Base-by-base conservation (phyloP, 176 grass and related monocot genomes). In the Metroxylon sagu region DNA sequence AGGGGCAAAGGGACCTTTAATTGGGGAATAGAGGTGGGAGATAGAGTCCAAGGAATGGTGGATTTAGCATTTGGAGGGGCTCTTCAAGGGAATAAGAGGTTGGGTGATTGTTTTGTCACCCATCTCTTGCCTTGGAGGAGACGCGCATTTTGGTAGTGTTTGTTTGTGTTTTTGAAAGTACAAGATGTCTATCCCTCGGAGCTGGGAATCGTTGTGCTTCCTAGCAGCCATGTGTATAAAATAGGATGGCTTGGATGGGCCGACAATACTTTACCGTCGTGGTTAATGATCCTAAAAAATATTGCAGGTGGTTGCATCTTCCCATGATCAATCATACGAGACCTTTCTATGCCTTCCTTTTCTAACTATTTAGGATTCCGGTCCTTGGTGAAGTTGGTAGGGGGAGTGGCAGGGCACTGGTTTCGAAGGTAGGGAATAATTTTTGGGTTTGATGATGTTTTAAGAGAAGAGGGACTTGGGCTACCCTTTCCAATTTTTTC, bases 351-450 rank as follows among this genome's bases (percentile, higher is more conserved):
- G 3, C 10, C 4, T 25, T 25, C 28, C 12, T 27, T 15, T 10
- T 29, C 28, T 16, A 29, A 8, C 25, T 25, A 29, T 4, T 59
- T 28, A 59, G 1, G 6, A 1, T 27, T 14, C 5, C n/a, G 7
- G n/a, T 60, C 15, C n/a, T 60, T 5, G n/a, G 29, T n/a, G 12
- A 30, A 60, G 5, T 2, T 31, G 29, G 14, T n/a, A 7, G 5
- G 15, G 12, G 18, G 4, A 7, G 48, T 25, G 19, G 26, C 26
- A 14, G 12, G 16, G n/a, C 19, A 31, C 16, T 66, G 64, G 61
- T 18, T 66, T 66, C 15, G 64, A 19, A 66, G 50, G 51, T 29
- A 29, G 50, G 51, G 50, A 67, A 67, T 66, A 54, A 31, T 54
- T 54, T 26, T 67, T 52, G 64, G 27, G 50, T 67, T 26, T 25